Base-by-base conservation (phyloP, 2,329 filamentous ascomycete genomes). In the Arthrinium puccinioides region DNA sequence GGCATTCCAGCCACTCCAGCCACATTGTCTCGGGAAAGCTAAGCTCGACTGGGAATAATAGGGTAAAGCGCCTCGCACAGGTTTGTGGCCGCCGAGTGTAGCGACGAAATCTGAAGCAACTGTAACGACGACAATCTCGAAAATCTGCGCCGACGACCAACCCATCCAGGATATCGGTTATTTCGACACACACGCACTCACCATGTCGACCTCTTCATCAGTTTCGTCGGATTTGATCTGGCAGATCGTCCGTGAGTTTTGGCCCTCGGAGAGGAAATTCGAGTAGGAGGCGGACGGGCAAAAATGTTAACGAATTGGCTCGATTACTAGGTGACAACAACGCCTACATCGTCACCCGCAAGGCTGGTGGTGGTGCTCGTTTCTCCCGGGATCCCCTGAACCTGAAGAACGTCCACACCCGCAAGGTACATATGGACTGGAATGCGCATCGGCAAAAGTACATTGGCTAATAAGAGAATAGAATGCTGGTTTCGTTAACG, bases 321-420 rank as follows among this genome's bases (percentile, higher is more conserved):
- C 19, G 31, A 18, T 11, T 14, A 21, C 43, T 61, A 96, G 89
- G 88, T 71, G 72, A 70, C 73, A 80, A 87, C 72, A 95, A 94
- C 74, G 71, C 87, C 63, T 95, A 74, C 79, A 82, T 95, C 64
- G 85, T 90, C 65, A 95, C 95, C 84, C 84, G 87, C 72, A 82
- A 79, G 63, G 68, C 70, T 56, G 74, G 74, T 59, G 88, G 86
- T 60, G 84, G 86, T 64, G 74, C 84, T 55, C 84, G 86, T 70
- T 88, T 98, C 78, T 97, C 90, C 55, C 84, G 85, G 56, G 90
- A 97, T 64, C 87, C 89, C 57, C 71, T 96, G 54, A 98, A 97
- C 80, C 70, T 97, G 68, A 76, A 71, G 66, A 97, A 96, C 83
- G 74, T 82, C 70, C 84, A 94, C 76, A 82, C 77, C 56, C 84